A percentile compares a stretch with the other conserved stretches of the same genome.
These are phyloP conservation scores for Coccomyxa sp. DNA, from an alignment of 139 green algal species.

Conservation along the genomic window DNA sequence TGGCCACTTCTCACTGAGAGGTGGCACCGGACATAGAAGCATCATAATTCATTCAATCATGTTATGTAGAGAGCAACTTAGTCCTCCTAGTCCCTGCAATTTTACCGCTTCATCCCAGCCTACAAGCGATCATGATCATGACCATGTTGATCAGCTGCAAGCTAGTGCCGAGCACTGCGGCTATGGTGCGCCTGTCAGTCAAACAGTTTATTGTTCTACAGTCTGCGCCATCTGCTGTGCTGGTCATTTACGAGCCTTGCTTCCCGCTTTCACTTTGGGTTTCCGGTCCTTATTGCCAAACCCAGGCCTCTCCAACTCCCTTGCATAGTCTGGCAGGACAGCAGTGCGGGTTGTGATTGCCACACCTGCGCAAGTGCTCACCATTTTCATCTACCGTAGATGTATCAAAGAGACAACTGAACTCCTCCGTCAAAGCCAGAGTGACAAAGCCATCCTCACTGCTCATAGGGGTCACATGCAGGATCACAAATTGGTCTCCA, in stretches of 20 bases:
- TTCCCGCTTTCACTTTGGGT: not conserved
- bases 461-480: not conserved
- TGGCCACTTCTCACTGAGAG: too few species aligned
- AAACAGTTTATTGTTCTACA: too few species aligned
- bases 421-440: not conserved
- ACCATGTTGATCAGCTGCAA: too few species aligned
- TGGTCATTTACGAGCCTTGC: not conserved
- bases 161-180: too few species aligned
- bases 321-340: constrained; percentile 78
- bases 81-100: too few species aligned
- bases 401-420: not conserved
- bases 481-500: not conserved
- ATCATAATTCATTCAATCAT: too few species aligned
- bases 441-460: not conserved
- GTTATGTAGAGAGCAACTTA: too few species aligned
- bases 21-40: too few species aligned
- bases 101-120: too few species aligned
- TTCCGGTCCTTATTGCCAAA: constrained; percentile 46
- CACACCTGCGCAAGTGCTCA: constrained; percentile 40
- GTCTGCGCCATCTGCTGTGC: too few species aligned
- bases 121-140: too few species aligned
- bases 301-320: constrained; percentile 73
- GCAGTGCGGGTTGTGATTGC: constrained; percentile 77
- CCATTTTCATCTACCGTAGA: not conserved
- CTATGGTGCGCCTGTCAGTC: too few species aligned